These are phyloP conservation scores for Hypoxylon rickii DNA, from an alignment of 495 filamentous ascomycete species.

Conservation along the genomic window DNA sequence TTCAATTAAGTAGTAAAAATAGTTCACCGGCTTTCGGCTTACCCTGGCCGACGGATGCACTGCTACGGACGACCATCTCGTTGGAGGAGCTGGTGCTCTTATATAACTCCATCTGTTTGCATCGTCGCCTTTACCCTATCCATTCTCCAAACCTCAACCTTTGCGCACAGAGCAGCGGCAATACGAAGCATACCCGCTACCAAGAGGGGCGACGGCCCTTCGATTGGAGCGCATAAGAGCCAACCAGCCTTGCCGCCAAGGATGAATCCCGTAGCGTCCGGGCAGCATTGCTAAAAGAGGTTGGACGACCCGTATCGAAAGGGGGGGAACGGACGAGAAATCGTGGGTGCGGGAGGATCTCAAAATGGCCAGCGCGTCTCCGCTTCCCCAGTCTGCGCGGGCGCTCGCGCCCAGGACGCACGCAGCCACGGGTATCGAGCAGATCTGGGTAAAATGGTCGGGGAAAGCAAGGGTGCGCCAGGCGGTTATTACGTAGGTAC, in stretches of 20 bases:
- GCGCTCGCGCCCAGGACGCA: too few species aligned
- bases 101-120: background rate
- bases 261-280: background rate
- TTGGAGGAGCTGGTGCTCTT: background rate
- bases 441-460: too few species aligned
- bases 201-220: background rate
- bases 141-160: background rate
- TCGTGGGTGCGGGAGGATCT: too few species aligned
- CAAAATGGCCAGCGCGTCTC: too few species aligned
- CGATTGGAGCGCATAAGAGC: slow-evolving; percentile 19
- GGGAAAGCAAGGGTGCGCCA: too few species aligned
- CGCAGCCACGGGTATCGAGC: too few species aligned
- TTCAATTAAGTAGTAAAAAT: background rate
- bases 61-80: background rate
- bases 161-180: background rate
- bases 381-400: too few species aligned
- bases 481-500: too few species aligned
- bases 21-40: background rate
- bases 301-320: too few species aligned
- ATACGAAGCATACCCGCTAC: background rate
- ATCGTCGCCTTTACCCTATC: background rate
- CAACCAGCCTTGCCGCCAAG: background rate
- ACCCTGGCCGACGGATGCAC: background rate
- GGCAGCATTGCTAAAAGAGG: background rate
- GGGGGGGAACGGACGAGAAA: too few species aligned